Percentiles rank a stretch among this genome's conserved stretches.
Evolutionary conservation across 129 eudicot genomes (phyloP).

Genomic region (Tagetes patula): DNA sequence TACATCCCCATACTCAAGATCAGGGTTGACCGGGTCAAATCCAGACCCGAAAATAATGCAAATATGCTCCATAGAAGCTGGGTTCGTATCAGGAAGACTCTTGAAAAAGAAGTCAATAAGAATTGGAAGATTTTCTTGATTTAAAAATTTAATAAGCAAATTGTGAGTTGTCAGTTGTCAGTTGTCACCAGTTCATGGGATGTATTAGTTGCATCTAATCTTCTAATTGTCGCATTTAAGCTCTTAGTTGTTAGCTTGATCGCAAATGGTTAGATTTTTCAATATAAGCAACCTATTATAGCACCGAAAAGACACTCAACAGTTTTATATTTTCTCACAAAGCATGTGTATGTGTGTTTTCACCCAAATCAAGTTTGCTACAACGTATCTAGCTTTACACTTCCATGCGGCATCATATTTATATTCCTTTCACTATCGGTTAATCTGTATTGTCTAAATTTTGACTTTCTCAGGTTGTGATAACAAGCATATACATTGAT

Average conservation of each 20-base stretch:
- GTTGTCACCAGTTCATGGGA: neutral
- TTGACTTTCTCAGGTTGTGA: conserved; percentile 63
- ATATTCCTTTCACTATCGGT: neutral
- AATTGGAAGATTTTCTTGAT: neutral
- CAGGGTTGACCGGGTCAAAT: too few species aligned
- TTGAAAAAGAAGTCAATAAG: neutral
- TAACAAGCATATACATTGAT: conserved; percentile 80
- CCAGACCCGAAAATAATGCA: too few species aligned
- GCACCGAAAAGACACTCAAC: neutral
- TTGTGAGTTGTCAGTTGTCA: neutral
- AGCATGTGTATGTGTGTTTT: neutral
- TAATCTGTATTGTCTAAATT: conserved; percentile 16
- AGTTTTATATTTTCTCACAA: neutral
- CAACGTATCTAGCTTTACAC: neutral
- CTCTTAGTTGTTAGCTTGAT: neutral
- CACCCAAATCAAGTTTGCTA: neutral
- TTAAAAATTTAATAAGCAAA: neutral
- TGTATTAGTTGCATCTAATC: neutral
- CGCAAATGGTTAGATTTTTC: neutral
- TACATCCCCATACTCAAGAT: too few species aligned
- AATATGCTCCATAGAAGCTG: too few species aligned
- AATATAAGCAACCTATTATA: neutral
- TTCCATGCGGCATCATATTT: too few species aligned
- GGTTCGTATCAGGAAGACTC: too few species aligned
- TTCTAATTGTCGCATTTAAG: neutral